Evolutionary conservation across 352 stramenopile species (phyloP).

Genomic region (Phytophthora hibernalis): DNA sequence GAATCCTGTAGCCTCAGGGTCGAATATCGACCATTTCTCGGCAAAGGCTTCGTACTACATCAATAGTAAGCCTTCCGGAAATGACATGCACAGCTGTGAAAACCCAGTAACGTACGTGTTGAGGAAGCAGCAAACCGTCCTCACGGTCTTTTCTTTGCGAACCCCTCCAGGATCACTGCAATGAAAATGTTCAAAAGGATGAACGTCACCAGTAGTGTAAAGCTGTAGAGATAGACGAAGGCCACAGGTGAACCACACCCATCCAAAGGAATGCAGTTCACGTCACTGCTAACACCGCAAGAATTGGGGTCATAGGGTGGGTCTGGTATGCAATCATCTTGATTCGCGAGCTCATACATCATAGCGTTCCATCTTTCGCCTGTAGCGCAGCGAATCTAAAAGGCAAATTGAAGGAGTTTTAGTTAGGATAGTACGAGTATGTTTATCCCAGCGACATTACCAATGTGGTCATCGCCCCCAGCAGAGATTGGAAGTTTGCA

Average conservation of each 20-base stretch:
- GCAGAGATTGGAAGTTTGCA: constrained; percentile 90
- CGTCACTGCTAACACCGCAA: constrained; percentile 63
- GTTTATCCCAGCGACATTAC: constrained; percentile 22
- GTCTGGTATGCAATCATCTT: constrained; percentile 54
- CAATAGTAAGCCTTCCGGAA: background rate
- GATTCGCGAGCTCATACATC: constrained; percentile 87
- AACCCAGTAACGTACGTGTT: constrained; percentile 48
- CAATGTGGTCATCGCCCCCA: constrained; percentile 70
- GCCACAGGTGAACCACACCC: constrained; percentile 77
- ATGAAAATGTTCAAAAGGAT: constrained; percentile 94
- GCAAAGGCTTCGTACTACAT: constrained; percentile 84
- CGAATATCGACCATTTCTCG: constrained; percentile 74
- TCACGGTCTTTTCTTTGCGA: constrained; percentile 83
- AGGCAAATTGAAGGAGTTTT: constrained; percentile 31
- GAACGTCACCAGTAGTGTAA: constrained; percentile 91
- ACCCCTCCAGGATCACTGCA: constrained; percentile 91
- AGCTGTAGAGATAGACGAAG: constrained; percentile 86
- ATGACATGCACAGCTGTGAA: background rate
- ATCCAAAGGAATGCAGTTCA: constrained; percentile 60
- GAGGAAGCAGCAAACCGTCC: constrained; percentile 55
- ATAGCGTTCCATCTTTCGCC: constrained; percentile 93
- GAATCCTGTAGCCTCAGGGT: constrained; percentile 86
- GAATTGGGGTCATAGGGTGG: constrained; percentile 57
- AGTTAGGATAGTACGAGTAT: background rate
- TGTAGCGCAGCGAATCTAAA: constrained; percentile 89